These are phyloP conservation scores for Exsudoporus frostii DNA, from an alignment of 768 basidiomycete species.

Conservation along the genomic window DNA sequence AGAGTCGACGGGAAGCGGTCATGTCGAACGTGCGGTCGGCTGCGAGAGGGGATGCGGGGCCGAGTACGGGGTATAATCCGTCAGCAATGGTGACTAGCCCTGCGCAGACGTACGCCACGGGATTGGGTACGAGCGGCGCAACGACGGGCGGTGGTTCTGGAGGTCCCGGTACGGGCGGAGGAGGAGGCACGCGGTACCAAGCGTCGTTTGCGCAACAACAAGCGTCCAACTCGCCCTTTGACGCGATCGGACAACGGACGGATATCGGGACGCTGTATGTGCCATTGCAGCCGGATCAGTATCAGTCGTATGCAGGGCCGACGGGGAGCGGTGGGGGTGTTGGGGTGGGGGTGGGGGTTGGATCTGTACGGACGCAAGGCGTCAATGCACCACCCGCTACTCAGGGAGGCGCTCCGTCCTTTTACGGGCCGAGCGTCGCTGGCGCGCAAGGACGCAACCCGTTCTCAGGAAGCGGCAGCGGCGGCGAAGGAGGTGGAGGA, in stretches of 20 bases:
- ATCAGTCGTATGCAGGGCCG: constrained; percentile 46
- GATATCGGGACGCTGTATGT: constrained; percentile 72
- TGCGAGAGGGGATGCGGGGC: constrained; percentile 47
- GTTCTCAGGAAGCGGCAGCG: constrained; percentile 33
- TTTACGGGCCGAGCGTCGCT: constrained; percentile 65
- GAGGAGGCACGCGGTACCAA: constrained; percentile 49
- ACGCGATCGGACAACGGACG: constrained; percentile 57
- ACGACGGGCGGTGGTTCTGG: background rate
- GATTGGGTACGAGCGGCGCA: constrained; percentile 4
- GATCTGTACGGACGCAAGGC: constrained; percentile 40
- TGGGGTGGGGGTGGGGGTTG: constrained; percentile 14
- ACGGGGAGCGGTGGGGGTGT: constrained; percentile 31
- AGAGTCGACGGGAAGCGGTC: constrained; percentile 73
- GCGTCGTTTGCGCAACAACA: constrained; percentile 50
- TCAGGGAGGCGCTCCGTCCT: constrained; percentile 41
- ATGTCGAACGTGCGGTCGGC: constrained; percentile 75
- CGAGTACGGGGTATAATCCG: constrained; percentile 41
- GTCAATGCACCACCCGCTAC: constrained; percentile 24
- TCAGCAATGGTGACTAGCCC: constrained; percentile 67
- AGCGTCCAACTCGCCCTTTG: constrained; percentile 45
- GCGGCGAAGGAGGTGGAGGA: constrained; percentile 26
- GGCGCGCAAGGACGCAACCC: constrained; percentile 43
- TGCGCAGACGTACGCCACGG: constrained; percentile 64
- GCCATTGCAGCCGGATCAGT: constrained; percentile 83
- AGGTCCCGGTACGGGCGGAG: constrained; percentile 2